Evolutionary conservation across 2,329 filamentous ascomycete genomes (phyloP).

Genomic region (Daldinia eschscholtzii): DNA sequence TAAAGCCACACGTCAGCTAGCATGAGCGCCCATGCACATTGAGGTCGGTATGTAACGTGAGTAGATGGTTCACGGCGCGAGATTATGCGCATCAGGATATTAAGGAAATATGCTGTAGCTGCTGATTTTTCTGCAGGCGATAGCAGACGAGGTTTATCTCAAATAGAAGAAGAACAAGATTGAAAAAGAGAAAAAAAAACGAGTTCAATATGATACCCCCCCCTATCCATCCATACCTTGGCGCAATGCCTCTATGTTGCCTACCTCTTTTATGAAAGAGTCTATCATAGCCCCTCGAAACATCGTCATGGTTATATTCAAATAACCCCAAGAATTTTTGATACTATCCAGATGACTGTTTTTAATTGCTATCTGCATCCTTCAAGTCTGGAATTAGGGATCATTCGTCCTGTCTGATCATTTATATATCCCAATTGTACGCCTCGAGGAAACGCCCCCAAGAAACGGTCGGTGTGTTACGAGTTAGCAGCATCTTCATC

Average conservation of each 20-base stretch:
- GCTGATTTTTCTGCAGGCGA: constrained; percentile 1
- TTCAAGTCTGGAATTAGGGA: neutral
- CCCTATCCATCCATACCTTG: neutral
- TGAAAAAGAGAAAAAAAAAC: neutral
- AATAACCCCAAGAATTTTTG: neutral
- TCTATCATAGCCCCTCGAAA: constrained; percentile 1
- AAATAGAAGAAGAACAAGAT: neutral
- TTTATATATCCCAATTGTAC: neutral
- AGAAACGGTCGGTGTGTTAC: neutral
- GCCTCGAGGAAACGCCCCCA: constrained; percentile 7
- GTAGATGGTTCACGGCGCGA: neutral
- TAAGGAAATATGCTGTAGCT: neutral
- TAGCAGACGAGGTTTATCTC: constrained; percentile 3
- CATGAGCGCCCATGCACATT: constrained; percentile 16
- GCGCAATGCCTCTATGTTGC: neutral
- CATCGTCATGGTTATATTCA: neutral
- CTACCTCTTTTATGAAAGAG: constrained; percentile 2
- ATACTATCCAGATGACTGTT: neutral
- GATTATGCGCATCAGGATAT: constrained; percentile 1
- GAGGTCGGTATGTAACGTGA: constrained; percentile 1
- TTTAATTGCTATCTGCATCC: neutral
- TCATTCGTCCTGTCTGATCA: neutral
- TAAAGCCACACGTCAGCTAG: constrained; percentile 24
- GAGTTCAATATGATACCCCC: neutral
- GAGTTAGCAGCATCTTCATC: neutral